phyloP scores from a whole-genome alignment of 805 yeast genomes.

The Candida peoriensis region DNA sequence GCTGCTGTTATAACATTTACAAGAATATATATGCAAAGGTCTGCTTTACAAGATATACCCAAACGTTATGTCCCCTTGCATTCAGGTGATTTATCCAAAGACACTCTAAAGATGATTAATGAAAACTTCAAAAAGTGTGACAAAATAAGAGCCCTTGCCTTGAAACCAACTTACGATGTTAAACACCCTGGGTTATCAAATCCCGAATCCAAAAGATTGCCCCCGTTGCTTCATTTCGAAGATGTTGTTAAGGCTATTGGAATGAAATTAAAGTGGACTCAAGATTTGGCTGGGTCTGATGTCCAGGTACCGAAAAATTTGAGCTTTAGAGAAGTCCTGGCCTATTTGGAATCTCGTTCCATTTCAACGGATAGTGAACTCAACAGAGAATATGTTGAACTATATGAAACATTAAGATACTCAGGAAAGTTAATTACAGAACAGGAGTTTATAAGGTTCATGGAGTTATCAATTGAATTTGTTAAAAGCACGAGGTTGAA shows the following conservation, averaged over 20 bases:
- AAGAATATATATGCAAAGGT: slow-evolving; percentile 53
- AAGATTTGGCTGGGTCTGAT: slow-evolving; percentile 32
- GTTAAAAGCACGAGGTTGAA: slow-evolving; percentile 20
- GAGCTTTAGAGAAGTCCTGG: slow-evolving; percentile 38
- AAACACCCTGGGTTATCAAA: slow-evolving; percentile 50
- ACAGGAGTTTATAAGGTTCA: slow-evolving; percentile 53
- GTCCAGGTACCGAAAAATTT: slow-evolving; percentile 32
- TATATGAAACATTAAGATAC: slow-evolving; percentile 67
- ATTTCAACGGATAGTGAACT: slow-evolving; percentile 15
- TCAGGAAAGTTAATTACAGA: slow-evolving; percentile 57
- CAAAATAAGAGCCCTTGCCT: slow-evolving; percentile 32
- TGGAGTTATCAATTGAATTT: slow-evolving; percentile 38
- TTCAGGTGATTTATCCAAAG: slow-evolving; percentile 51
- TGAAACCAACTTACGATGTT: slow-evolving; percentile 36
- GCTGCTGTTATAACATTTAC: slow-evolving; percentile 48
- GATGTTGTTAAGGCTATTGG: slow-evolving; percentile 57
- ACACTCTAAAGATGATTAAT: slow-evolving; percentile 35
- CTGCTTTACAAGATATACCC: slow-evolving; percentile 71
- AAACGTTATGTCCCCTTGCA: slow-evolving; percentile 67
- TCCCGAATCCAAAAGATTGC: slow-evolving; percentile 32
- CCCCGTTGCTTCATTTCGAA: slow-evolving; percentile 40
- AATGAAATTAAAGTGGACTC: slow-evolving; percentile 49
- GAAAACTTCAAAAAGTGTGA: slow-evolving; percentile 38
- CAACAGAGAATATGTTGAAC: slow-evolving; percentile 34
- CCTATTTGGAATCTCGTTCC: slow-evolving; percentile 27